These are phyloP conservation scores for Aspergillus novofumigatus DNA, from an alignment of 2,329 filamentous ascomycete species.

Conservation along the genomic window DNA sequence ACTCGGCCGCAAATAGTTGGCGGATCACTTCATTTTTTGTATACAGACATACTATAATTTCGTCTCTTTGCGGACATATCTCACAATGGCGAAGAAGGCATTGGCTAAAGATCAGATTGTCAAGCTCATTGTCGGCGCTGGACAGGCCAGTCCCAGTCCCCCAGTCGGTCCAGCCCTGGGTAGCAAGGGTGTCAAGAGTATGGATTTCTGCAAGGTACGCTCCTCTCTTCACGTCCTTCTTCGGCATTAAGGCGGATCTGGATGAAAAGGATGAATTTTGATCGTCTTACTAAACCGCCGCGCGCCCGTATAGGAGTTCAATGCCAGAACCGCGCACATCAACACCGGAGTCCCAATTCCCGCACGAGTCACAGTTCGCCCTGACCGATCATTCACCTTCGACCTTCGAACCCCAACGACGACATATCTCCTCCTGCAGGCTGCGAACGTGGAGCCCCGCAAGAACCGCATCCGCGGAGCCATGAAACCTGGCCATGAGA, in stretches of 20 bases:
- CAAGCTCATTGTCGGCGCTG: slow-evolving; percentile 95
- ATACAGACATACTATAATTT: background rate
- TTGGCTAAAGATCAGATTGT: slow-evolving; percentile 69
- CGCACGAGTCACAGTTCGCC: slow-evolving; percentile 83
- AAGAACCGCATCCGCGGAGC: slow-evolving; percentile 76
- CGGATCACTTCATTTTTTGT: background rate
- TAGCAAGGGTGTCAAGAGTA: slow-evolving; percentile 96
- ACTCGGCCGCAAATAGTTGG: slow-evolving; percentile 12
- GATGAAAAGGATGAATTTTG: no score
- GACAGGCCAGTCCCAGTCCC: slow-evolving; percentile 89
- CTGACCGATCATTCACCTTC: slow-evolving; percentile 90
- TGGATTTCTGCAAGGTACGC: slow-evolving; percentile 96
- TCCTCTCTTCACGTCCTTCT: background rate
- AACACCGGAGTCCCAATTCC: slow-evolving; percentile 79
- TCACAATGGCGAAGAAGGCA: slow-evolving; percentile 50
- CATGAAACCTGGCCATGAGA: slow-evolving; percentile 68
- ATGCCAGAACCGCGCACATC: slow-evolving; percentile 86
- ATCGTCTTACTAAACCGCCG: background rate
- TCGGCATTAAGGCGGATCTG: background rate
- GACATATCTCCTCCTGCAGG: slow-evolving; percentile 79
- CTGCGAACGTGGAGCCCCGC: slow-evolving; percentile 66
- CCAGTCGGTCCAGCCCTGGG: slow-evolving; percentile 94
- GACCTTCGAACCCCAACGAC: slow-evolving; percentile 93
- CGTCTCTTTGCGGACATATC: background rate
- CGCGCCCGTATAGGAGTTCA: slow-evolving; percentile 73